Conservation (phyloP, 352 stramenopile genomes). For the Phytophthora podocarpi region DNA sequence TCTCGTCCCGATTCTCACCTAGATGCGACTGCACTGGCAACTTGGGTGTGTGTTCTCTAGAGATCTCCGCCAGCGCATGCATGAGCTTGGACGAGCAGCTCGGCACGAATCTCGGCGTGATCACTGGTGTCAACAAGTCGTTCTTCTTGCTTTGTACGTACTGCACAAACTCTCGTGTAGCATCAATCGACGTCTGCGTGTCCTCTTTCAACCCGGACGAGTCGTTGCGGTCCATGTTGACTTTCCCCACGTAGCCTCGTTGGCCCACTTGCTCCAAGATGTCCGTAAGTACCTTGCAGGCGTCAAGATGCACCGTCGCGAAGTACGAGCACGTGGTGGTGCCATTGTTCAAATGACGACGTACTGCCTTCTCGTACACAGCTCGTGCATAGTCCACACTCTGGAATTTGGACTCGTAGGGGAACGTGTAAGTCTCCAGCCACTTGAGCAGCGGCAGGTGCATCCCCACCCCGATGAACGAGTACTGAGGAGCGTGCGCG, state of each 20-base stretch:
- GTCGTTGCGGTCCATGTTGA: conserved; percentile 96
- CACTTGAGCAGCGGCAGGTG: conserved; percentile 93
- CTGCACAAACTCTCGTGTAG: conserved; percentile 89
- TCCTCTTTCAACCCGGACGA: conserved; percentile 85
- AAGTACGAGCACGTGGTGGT: conserved; percentile 97
- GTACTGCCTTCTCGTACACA: conserved; percentile 91
- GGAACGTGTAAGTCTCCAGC: conserved; percentile 96
- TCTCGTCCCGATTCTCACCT: conserved; percentile 89
- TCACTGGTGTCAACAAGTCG: conserved; percentile 83
- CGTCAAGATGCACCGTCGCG: conserved; percentile 91
- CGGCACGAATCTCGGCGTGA: conserved; percentile 95
- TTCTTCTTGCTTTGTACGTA: conserved; percentile 83
- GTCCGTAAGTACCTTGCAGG: conserved; percentile 91
- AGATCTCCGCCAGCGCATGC: conserved; percentile 78
- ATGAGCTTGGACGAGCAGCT: conserved; percentile 88
- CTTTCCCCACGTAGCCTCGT: conserved; percentile 93
- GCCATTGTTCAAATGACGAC: conserved; percentile 84
- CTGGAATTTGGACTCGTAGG: conserved; percentile 87
- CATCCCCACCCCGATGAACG: conserved; percentile 94
- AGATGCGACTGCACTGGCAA: conserved; percentile 93
- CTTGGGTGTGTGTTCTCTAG: conserved; percentile 68
- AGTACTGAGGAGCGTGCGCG: conserved; percentile 94
- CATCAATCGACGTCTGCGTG: conserved; percentile 79
- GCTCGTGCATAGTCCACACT: conserved; percentile 61
- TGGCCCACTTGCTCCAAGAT: conserved; percentile 86